Conservation (phyloP, 805 yeast species). For the Candida succiphila region DNA sequence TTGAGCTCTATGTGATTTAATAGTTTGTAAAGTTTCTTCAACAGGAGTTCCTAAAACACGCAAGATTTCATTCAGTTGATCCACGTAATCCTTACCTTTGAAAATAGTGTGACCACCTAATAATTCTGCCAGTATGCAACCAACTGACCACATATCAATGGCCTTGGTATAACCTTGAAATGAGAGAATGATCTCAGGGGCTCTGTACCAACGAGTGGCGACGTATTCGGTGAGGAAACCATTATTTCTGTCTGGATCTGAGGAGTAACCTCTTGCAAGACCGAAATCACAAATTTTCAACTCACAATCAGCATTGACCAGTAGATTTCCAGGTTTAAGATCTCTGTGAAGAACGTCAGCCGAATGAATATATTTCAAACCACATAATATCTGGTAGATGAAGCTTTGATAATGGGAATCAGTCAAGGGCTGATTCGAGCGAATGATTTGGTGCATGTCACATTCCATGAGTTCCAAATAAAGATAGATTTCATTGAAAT, state of each 20-base stretch:
- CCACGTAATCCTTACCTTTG: slow-evolving; percentile 93
- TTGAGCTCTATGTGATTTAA: slow-evolving; percentile 84
- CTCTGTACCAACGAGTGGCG: slow-evolving; percentile 98
- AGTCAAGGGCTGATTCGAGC: slow-evolving; percentile 87
- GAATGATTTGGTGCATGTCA: slow-evolving; percentile 94
- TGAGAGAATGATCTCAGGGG: slow-evolving; percentile 94
- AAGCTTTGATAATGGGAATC: slow-evolving; percentile 94
- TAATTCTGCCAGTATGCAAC: slow-evolving; percentile 91
- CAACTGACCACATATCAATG: slow-evolving; percentile 96
- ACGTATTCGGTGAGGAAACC: slow-evolving; percentile 97
- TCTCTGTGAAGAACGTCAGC: slow-evolving; percentile 95
- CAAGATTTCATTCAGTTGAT: slow-evolving; percentile 83
- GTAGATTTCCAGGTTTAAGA: slow-evolving; percentile 84
- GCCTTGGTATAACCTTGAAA: slow-evolving; percentile 94
- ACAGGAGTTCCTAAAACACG: slow-evolving; percentile 89
- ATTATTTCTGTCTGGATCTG: slow-evolving; percentile 72
- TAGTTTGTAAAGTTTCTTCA: slow-evolving; percentile 53
- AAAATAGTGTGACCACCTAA: slow-evolving; percentile 86
- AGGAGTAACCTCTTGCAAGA: slow-evolving; percentile 82
- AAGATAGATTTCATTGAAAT: slow-evolving; percentile 83
- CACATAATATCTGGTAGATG: slow-evolving; percentile 85
- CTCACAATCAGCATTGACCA: slow-evolving; percentile 95
- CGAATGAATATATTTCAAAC: slow-evolving; percentile 86
- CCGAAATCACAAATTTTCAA: slow-evolving; percentile 96
- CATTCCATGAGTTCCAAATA: slow-evolving; percentile 98